These are phyloP conservation scores for Cicer yamashitae DNA, from an alignment of 306 rosid genomes.

Conservation along the genomic window DNA sequence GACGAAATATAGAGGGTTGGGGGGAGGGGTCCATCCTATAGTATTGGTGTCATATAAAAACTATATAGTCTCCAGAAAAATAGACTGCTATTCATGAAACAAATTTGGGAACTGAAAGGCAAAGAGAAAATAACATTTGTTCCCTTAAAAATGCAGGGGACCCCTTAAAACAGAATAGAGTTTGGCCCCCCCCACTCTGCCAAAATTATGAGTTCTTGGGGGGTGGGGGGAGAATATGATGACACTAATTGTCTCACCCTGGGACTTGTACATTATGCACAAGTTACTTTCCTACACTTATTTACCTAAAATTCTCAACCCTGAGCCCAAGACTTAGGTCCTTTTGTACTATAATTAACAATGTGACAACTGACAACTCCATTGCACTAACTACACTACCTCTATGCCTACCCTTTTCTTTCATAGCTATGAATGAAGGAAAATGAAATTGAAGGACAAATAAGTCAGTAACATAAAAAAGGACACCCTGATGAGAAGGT, in stretches of 20 bases:
- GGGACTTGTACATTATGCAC: conserved; percentile 41
- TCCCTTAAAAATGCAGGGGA: conserved; percentile 43
- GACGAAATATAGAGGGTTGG: conserved; percentile 10
- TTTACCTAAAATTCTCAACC: conserved; percentile 37
- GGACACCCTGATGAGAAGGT: neutral
- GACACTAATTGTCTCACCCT: conserved; percentile 39
- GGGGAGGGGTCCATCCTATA: conserved; percentile 46
- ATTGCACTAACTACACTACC: conserved; percentile 36
- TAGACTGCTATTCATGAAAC: conserved; percentile 26
- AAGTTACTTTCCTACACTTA: conserved; percentile 40
- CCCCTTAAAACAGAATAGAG: conserved; percentile 37
- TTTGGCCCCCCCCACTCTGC: conserved; percentile 35
- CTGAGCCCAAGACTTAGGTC: conserved; percentile 42
- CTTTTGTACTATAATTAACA: conserved; percentile 37
- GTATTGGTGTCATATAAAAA: neutral
- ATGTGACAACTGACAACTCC: conserved; percentile 37
- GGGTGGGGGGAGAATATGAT: conserved; percentile 36
- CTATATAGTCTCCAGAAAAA: conserved; percentile 30
- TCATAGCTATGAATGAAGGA: conserved; percentile 11
- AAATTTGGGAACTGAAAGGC: conserved; percentile 39
- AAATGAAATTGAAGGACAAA: conserved; percentile 4
- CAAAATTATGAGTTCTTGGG: conserved; percentile 18
- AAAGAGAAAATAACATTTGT: conserved; percentile 39
- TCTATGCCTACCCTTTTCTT: conserved; percentile 32
- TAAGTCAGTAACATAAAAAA: neutral